Percentiles rank a stretch among this genome's conserved stretches.
Conservation (phyloP, 2,329 filamentous ascomycete genomes). For the Diaporthe australafricana region DNA sequence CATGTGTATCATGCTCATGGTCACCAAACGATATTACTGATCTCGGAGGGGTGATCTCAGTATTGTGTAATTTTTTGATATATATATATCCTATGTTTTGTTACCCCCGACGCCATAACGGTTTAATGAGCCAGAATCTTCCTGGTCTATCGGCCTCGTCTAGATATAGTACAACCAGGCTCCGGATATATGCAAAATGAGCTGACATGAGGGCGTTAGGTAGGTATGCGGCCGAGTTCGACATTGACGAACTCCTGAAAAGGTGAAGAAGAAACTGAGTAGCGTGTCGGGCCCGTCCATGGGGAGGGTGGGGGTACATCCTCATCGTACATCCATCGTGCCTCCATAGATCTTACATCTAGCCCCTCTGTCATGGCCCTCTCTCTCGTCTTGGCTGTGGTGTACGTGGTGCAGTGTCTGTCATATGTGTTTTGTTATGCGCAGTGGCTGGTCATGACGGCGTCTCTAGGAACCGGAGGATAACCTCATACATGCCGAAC, state of each 20-base stretch:
- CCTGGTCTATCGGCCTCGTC: constrained; percentile 22
- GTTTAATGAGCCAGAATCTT: not conserved
- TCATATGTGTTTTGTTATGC: not conserved
- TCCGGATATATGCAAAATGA: constrained; percentile 26
- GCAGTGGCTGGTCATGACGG: constrained; percentile 36
- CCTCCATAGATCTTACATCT: constrained; percentile 29
- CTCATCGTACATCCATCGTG: constrained; percentile 2
- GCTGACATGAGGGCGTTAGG: not conserved
- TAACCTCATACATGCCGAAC: constrained; percentile 87
- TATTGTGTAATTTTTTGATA: constrained; percentile 2
- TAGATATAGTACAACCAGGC: constrained; percentile 21
- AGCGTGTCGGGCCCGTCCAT: not conserved
- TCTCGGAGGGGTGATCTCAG: not conserved
- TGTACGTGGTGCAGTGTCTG: not conserved
- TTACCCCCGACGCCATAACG: constrained; percentile 17
- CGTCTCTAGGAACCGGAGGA: constrained; percentile 59
- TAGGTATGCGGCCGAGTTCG: not conserved
- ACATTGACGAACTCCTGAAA: not conserved
- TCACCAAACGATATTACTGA: no score
- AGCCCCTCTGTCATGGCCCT: not conserved
- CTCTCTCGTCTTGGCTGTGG: not conserved
- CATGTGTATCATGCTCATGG: not conserved
- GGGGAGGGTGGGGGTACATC: not conserved
- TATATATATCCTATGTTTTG: constrained; percentile 1
- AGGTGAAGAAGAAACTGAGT: constrained; percentile 19